These are phyloP conservation scores for Crucihimalaya himalaica DNA, from an alignment of 345 rosid genomes.

Conservation along the genomic window DNA sequence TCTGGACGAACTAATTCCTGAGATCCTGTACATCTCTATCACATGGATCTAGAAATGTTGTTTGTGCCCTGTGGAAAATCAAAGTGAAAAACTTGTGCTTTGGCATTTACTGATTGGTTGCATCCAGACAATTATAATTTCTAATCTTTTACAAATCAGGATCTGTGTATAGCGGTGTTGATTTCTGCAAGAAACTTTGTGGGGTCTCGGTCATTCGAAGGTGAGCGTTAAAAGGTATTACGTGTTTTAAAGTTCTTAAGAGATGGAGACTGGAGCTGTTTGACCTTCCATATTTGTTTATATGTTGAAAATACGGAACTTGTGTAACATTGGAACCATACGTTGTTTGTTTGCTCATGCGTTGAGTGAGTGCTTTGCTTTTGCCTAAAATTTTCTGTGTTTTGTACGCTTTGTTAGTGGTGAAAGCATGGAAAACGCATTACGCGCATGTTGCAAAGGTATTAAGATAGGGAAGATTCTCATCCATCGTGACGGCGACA, in stretches of 20 bases:
- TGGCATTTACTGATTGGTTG: not conserved
- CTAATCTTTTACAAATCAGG: slow-evolving; percentile 49
- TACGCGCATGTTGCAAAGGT: slow-evolving; percentile 98
- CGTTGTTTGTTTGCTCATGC: slow-evolving; percentile 21
- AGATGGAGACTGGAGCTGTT: slow-evolving; percentile 15
- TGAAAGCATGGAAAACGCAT: slow-evolving; percentile 99
- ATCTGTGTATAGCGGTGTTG: slow-evolving; percentile 86
- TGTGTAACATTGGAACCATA: not conserved
- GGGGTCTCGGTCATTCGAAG: slow-evolving; percentile 97
- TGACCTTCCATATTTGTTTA: not conserved
- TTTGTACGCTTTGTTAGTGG: slow-evolving; percentile 54
- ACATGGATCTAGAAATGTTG: slow-evolving; percentile 1
- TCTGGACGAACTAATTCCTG: slow-evolving; percentile 1
- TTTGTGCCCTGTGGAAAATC: not conserved
- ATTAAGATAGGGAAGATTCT: slow-evolving; percentile 97
- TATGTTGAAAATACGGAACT: not conserved
- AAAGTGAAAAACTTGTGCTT: not conserved
- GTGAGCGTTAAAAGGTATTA: slow-evolving; percentile 61
- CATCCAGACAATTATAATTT: not conserved
- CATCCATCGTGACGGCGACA: slow-evolving; percentile 97
- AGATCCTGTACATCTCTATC: not conserved
- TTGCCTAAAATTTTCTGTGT: slow-evolving; percentile 34
- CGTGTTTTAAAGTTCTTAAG: not conserved
- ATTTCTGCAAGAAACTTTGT: slow-evolving; percentile 97
- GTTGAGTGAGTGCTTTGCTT: slow-evolving; percentile 5